These are phyloP conservation scores for Podaxis sp. DNA, from an alignment of 768 basidiomycete species.

Conservation along the genomic window DNA sequence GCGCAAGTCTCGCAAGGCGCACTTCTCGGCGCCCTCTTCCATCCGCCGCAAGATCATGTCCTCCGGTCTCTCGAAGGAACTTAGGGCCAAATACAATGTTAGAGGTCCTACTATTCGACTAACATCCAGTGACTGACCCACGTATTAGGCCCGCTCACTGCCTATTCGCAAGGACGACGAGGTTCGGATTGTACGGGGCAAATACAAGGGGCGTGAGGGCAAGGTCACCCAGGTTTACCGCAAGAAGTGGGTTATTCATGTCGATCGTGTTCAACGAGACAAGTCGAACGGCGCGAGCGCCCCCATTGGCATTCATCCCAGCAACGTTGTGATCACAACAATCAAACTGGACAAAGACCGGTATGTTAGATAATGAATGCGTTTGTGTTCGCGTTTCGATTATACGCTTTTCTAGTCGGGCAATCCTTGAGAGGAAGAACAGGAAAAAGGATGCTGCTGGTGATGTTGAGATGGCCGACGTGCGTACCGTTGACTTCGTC, in stretches of 20 bases:
- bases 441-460: conserved; percentile 60
- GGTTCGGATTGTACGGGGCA: conserved; percentile 93
- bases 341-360: conserved; percentile 94
- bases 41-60: conserved; percentile 98
- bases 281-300: conserved; percentile 95
- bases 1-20: conserved; percentile 98
- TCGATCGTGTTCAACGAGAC: conserved; percentile 97
- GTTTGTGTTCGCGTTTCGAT: not conserved
- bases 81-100: conserved; percentile 89
- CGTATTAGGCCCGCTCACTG: conserved; percentile 75
- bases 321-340: conserved; percentile 91
- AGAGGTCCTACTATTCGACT: conserved; percentile 24
- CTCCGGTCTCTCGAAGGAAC: conserved; percentile 92
- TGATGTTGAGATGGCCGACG: conserved; percentile 82
- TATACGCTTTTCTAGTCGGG: conserved; percentile 51
- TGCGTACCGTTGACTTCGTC: conserved; percentile 38
- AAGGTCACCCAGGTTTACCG: conserved; percentile 98
- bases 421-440: conserved; percentile 86
- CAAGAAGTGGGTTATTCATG: conserved; percentile 98
- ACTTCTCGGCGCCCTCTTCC: conserved; percentile 94
- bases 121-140: conserved; percentile 1
- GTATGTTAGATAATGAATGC: conserved; percentile 33
- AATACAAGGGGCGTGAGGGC: conserved; percentile 99
- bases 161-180: conserved; percentile 99
- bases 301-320: conserved; percentile 94